Base-by-base conservation (phyloP, 1,139 yeast species). In the Saccharomycopsis phalli region DNA sequence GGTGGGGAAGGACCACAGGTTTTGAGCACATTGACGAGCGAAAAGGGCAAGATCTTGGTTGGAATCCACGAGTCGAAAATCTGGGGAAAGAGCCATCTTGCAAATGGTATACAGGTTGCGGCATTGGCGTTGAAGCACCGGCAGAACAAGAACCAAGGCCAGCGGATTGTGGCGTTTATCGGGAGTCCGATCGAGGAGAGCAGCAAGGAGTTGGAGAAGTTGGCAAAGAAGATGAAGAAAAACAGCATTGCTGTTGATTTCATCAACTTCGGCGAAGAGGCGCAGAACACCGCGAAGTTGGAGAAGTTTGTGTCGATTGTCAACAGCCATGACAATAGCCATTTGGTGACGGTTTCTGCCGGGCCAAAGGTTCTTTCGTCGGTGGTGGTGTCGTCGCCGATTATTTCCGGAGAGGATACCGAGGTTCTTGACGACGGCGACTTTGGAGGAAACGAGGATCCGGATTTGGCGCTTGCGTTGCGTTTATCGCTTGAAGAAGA, bases 91-190 rank as follows among this genome's bases (percentile, higher is more conserved):
- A 57, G 69, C 8, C 86, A 87, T 55, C 68, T 93, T 47, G 68
- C 81, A 27, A 81, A 88, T 37, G 94, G 95, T 13, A 76, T 91
- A 51, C 95, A 88, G 62, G 95, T 91, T 49, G 98, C 97, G n/a
- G 94, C 94, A 37, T 71, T 93, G 55, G 97, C 96, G 10, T 74
- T 91, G 55, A 91, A 87, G 58, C 97, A 91, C 63, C 86, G 98
- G 57, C 95, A 87, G 60, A 87, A 91, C 64, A 86, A 84, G 61
- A 81, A 81, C 7, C 97, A 88, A 58, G 82, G 77, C 51, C 97
- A 88, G 62, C 71, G 98, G 51, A 84, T 93, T 49, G 72, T 91
- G 48, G 86, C 76, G 35, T 91, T 93, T 62, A 88, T 87, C 31
- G 96, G 95, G 22, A 76, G 88, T 44, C 97, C 97, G 27, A 69